Evolutionary conservation across 1,284 basidiomycete species (phyloP).

Genomic region (Boletus semigastroideus): DNA sequence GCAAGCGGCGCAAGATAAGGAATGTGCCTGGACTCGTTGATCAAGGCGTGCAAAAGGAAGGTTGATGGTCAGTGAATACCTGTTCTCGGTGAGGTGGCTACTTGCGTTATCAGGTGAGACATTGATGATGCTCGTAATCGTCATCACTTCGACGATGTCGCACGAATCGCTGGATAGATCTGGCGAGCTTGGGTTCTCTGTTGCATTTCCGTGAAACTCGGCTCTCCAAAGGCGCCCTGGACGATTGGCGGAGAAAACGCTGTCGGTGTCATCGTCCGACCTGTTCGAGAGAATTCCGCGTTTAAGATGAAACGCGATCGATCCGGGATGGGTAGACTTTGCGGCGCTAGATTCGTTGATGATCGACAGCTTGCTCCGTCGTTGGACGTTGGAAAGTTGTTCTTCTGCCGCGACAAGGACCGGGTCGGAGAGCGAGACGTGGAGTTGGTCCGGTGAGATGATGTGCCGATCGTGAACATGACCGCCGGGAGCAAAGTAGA

Average conservation of each 20-base stretch:
- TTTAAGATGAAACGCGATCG: neutral
- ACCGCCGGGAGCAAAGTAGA: constrained; percentile 19
- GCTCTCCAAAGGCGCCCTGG: neutral
- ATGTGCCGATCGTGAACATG: constrained; percentile 14
- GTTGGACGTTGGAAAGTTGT: constrained; percentile 5
- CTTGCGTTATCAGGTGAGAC: neutral
- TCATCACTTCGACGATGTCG: constrained; percentile 11
- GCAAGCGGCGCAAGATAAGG: constrained; percentile 18
- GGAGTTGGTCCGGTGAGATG: constrained; percentile 16
- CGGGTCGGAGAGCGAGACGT: constrained; percentile 25
- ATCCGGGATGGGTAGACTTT: neutral
- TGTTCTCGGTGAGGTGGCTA: neutral
- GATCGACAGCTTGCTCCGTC: neutral
- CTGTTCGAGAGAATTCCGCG: neutral
- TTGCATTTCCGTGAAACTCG: neutral
- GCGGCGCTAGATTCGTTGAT: too few species aligned
- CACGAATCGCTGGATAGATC: constrained; percentile 1
- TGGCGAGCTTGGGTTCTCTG: neutral
- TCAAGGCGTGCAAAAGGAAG: constrained; percentile 1
- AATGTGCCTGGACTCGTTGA: constrained; percentile 5
- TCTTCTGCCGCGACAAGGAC: constrained; percentile 23
- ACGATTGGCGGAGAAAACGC: neutral
- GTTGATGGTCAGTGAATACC: constrained; percentile 14
- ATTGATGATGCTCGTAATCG: neutral
- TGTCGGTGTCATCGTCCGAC: neutral